Evolutionary conservation across 192 early-diverging fungal genomes (phyloP).

Genomic region (Linnemannia hyalina): DNA sequence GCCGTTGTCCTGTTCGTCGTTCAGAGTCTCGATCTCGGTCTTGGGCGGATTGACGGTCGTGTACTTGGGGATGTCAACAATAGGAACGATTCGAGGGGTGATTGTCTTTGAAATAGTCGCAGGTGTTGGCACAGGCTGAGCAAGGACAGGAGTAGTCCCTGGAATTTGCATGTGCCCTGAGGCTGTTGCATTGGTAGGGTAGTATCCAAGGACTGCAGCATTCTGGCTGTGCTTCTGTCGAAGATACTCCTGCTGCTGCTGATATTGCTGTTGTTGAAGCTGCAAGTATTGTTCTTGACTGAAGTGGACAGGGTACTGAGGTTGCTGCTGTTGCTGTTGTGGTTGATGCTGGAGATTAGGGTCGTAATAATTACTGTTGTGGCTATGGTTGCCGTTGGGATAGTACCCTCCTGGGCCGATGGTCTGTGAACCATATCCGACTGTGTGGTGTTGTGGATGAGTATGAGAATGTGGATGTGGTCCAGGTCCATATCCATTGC

Average conservation of each 20-base stretch:
- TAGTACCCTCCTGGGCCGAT: constrained; percentile 10
- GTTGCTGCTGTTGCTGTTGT: constrained; percentile 7
- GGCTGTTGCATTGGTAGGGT: not conserved
- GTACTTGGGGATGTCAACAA: constrained; percentile 46
- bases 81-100: constrained; percentile 42
- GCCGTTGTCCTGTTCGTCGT: constrained; percentile 24
- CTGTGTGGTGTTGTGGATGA: constrained; percentile 18
- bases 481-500: constrained; percentile 22
- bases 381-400: not conserved
- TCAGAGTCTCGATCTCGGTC: constrained; percentile 9
- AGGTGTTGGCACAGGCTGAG: not conserved
- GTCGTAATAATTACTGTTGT: constrained; percentile 1
- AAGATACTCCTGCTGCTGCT: constrained; percentile 33
- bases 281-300: constrained; percentile 44
- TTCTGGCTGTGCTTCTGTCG: constrained; percentile 37
- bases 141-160: not conserved
- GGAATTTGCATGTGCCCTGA: not conserved
- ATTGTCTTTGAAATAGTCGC: constrained; percentile 33
- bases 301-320: constrained; percentile 25
- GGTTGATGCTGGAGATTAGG: not conserved
- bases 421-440: constrained; percentile 12
- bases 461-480: not conserved
- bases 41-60: constrained; percentile 36
- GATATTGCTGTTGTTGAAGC: constrained; percentile 42
- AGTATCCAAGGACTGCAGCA: constrained; percentile 45